A percentile compares a stretch with the other conserved stretches of the same genome.
Conservation (phyloP, 164 flowering plant species). For the Nymphaea thermarum region DNA sequence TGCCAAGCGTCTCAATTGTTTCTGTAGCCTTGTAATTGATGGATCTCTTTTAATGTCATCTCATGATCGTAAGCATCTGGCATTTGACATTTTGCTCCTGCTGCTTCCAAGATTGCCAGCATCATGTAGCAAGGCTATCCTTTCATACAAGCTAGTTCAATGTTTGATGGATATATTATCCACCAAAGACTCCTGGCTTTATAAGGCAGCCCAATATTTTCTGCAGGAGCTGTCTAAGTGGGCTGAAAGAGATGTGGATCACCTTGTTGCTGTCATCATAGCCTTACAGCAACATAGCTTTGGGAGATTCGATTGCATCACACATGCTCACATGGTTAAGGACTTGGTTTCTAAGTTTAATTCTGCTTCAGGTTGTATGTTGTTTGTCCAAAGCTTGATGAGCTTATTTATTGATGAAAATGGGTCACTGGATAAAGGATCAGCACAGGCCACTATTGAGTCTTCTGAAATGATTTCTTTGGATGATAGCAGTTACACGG, state of each 20-base stretch:
- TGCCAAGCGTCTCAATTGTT: conserved; percentile 33
- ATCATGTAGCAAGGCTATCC: conserved; percentile 41
- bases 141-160: conserved; percentile 74
- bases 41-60: conserved; percentile 79
- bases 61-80: conserved; percentile 94
- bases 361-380: conserved; percentile 67
- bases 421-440: conserved; percentile 61
- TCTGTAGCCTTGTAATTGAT: conserved; percentile 68
- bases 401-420: conserved; percentile 82
- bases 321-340: conserved; percentile 60
- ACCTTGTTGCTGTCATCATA: conserved; percentile 60
- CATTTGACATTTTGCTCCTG: conserved; percentile 67
- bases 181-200: conserved; percentile 72
- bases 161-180: conserved; percentile 85
- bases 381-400: conserved; percentile 57
- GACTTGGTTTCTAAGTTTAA: conserved; percentile 51
- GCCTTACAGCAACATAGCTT: conserved; percentile 77
- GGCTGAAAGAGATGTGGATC: conserved; percentile 53
- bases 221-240: conserved; percentile 46
- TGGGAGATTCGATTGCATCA: conserved; percentile 74
- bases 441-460: conserved; percentile 93
- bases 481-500: conserved; percentile 60
- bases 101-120: conserved; percentile 69
- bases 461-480: conserved; percentile 69
- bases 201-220: conserved; percentile 71